A percentile compares a stretch with the other conserved stretches of the same genome.
Conservation (phyloP, 2,329 filamentous ascomycete genomes). For the Fusarium agapanthi region DNA sequence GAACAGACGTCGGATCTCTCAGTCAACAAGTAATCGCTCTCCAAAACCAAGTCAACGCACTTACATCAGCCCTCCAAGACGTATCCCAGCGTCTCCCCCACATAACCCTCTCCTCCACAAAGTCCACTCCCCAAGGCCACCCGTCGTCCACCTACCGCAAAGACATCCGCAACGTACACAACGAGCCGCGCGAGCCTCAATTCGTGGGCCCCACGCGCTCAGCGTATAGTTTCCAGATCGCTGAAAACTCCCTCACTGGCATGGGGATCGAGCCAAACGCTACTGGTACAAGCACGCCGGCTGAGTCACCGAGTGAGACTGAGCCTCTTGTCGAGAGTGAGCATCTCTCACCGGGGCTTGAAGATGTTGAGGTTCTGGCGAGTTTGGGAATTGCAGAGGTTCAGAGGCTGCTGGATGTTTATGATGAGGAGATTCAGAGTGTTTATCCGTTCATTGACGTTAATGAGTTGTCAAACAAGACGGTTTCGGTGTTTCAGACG, state of each 20-base stretch:
- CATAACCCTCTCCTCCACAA: neutral
- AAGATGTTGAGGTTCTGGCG: neutral
- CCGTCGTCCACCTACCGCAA: neutral
- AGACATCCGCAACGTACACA: conserved; percentile 1
- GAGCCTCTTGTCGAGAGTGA: neutral
- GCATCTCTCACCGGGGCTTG: neutral
- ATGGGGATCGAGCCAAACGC: neutral
- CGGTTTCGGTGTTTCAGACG: neutral
- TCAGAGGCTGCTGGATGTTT: neutral
- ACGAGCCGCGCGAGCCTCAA: neutral
- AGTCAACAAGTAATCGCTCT: neutral
- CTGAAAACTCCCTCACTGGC: neutral
- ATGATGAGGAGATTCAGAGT: neutral
- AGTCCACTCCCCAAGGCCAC: neutral
- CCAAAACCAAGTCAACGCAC: neutral
- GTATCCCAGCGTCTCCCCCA: conserved; percentile 3
- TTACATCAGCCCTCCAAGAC: neutral
- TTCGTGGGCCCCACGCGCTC: conserved; percentile 1
- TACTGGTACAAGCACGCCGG: neutral
- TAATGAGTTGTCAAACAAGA: neutral
- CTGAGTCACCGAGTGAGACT: neutral
- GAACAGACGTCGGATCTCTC: neutral
- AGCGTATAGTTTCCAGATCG: conserved; percentile 13
- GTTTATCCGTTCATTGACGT: conserved; percentile 6
- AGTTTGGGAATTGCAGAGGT: neutral